Base-by-base conservation (phyloP, 2,329 filamentous ascomycete species). In the Triangularia setosa region DNA sequence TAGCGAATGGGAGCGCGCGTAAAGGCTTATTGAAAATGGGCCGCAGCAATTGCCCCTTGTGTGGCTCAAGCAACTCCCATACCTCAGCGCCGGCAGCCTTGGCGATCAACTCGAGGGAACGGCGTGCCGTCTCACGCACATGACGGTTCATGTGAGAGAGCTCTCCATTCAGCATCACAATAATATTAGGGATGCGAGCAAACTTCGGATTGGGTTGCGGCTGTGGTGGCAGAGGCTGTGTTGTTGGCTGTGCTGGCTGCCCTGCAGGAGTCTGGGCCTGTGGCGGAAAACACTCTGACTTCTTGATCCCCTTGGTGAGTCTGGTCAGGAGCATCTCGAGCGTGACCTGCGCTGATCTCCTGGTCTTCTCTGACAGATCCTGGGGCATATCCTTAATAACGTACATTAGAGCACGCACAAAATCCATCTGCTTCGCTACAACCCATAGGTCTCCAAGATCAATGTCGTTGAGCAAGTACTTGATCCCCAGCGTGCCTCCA, bases 381-480 rank as follows among this genome's bases (percentile, higher is more conserved):
- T 91, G 86, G 0, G 96, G 95, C 84, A 97, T 97, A 74, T 99
- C 95, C 78, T 99, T 99, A 79, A 99, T 92, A 68, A 99, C 93
- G 77, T 96, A 97, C 78, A 97, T 89, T 62, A 99, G 81, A n/a
- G 93, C 92, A 60, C 92, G 88, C 64, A 95, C 89, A 70, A 97
- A 93, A 64, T 98, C 93, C 61, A 90, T 86, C 73, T 97, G 93
- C 70, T 92, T 90, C 12, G 89, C 85, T 21, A 87, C 83, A 33
- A 99, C 82, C 92, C 95, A 99, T 1, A 81, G 75, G 72, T 96
- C 91, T 52, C 92, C 92, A 56, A 99, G 83, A 61, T 94, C 88
- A 62, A 98, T 81, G 70, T 94, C 90, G 1, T 91, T 94, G 30
- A 94, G 88, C 64, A 99, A 80, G 63, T 96, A 89, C 72, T 91